Evolutionary conservation across 345 rosid species (phyloP).

Genomic region (Corymbia maculata): DNA sequence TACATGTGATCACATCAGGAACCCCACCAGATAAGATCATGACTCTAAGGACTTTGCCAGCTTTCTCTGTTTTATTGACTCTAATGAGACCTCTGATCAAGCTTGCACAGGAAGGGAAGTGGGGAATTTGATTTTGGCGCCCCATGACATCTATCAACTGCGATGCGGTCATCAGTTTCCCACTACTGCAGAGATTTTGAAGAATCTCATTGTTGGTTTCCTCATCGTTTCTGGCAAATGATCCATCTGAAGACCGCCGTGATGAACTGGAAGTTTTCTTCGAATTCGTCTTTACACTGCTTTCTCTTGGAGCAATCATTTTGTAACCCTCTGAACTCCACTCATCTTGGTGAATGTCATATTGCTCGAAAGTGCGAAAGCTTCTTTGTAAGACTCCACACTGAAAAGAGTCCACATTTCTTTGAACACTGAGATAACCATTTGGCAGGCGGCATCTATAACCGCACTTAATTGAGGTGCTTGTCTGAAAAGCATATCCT

Average conservation of each 20-base stretch:
- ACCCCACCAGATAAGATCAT: conserved; percentile 86
- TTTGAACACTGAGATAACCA: conserved; percentile 7
- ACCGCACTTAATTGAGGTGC: not conserved
- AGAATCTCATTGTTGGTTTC: conserved; percentile 61
- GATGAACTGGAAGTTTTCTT: conserved; percentile 3
- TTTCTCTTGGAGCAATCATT: conserved; percentile 7
- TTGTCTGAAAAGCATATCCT: not conserved
- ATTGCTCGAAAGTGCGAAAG: conserved; percentile 19
- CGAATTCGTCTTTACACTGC: conserved; percentile 9
- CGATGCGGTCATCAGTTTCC: conserved; percentile 45
- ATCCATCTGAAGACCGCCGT: conserved; percentile 23
- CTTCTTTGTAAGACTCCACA: conserved; percentile 24
- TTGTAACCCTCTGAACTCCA: conserved; percentile 19
- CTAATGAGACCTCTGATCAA: conserved; percentile 57
- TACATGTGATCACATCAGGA: conserved; percentile 73
- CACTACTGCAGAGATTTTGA: conserved; percentile 37
- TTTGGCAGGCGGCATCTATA: conserved; percentile 7
- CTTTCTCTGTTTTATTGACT: conserved; percentile 47
- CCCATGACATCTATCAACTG: conserved; percentile 67
- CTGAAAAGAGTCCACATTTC: conserved; percentile 7
- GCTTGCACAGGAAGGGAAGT: conserved; percentile 58
- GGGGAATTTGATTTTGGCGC: conserved; percentile 64
- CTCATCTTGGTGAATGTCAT: conserved; percentile 30
- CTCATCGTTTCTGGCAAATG: conserved; percentile 39
- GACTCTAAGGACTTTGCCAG: conserved; percentile 38